Base-by-base conservation (phyloP, 2,329 filamentous ascomycete species). In the Zymoseptoria passerinii region DNA sequence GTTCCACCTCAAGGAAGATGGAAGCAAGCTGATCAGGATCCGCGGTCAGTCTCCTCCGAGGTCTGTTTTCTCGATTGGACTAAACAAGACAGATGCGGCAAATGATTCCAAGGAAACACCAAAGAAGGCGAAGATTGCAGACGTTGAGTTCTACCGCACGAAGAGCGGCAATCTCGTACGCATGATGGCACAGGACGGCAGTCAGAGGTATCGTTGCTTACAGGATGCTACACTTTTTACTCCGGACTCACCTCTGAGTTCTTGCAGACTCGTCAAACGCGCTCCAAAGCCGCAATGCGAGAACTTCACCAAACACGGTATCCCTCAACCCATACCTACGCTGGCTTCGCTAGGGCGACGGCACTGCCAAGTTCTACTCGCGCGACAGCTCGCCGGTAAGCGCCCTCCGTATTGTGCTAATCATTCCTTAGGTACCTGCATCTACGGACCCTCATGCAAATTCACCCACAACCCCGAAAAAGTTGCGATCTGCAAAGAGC, bases 401-500 rank as follows among this genome's bases (percentile, higher is more conserved):
- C 52, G 35, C 35, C 35, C 35, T 44, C 35, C 13, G 35, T 44
- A 44, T 16, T 44, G 13, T 44, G 35, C 35, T 44, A 44, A 44
- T n/a, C 35, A 44, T 44, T 10, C 7, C n/a, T 44, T 44, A 96
- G 94, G 94, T 77, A 87, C 86, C 64, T 99, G 94, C 74, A 80
- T 84, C 57, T 90, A 90, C 73, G 92, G 92, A 59, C 87, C 88
- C 7, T 78, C 76, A 52, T 99, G 94, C 74, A 86, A 83, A 57
- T 94, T 88, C 71, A 78, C 85, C 53, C 94, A 99, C 79, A 89
- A 99, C 70, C 83, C 88, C 49, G 79, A 84, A 71, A 95, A 90
- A 76, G 89, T 95, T 68, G 89, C 92, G 57, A 85, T 94, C 58
- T 99, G 94, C 84, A 94, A 90, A 75, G 86, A 89, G 56, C 91